phyloP scores from a whole-genome alignment of 495 filamentous ascomycete genomes.

The Poronia punctata region DNA sequence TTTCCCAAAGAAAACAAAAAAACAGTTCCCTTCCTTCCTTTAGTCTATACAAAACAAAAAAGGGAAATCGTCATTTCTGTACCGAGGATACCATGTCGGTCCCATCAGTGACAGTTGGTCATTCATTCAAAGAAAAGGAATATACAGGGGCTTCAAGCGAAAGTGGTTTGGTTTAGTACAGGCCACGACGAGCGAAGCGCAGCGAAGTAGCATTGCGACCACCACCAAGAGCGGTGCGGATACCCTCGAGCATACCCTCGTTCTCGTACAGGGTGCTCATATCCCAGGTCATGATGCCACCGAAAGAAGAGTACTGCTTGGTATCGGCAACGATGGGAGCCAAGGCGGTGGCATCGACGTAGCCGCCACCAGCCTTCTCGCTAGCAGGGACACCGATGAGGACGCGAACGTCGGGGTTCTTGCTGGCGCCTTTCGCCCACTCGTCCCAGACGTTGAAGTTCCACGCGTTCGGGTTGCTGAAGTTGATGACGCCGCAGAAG shows the following conservation, averaged over 20 bases:
- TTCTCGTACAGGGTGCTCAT: conserved; percentile 55
- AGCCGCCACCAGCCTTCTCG: conserved; percentile 53
- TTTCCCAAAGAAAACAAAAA: too few relatives aligned
- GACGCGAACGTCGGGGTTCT: conserved; percentile 59
- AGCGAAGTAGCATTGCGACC: too few relatives aligned
- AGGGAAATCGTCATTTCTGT: too few relatives aligned
- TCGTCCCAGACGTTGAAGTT: conserved; percentile 66
- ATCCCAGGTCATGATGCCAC: conserved; percentile 71
- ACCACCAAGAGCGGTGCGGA: conserved; percentile 24
- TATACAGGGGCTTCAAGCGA: too few relatives aligned
- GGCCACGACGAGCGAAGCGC: too few relatives aligned
- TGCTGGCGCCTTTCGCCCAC: conserved; percentile 56
- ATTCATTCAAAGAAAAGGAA: too few relatives aligned
- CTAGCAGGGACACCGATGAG: conserved; percentile 60
- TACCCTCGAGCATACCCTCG: conserved; percentile 44
- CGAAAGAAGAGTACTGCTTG: conserved; percentile 52
- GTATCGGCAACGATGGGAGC: conserved; percentile 42
- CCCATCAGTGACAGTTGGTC: too few relatives aligned
- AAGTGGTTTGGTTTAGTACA: too few relatives aligned
- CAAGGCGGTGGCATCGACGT: conserved; percentile 40
- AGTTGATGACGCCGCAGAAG: conserved; percentile 55
- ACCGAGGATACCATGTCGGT: too few relatives aligned
- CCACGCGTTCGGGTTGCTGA: conserved; percentile 50
- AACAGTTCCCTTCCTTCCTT: too few relatives aligned
- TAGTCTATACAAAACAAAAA: too few relatives aligned